phyloP scores from a whole-genome alignment of 805 yeast genomes.

The Schwanniomyces occidentalis region DNA sequence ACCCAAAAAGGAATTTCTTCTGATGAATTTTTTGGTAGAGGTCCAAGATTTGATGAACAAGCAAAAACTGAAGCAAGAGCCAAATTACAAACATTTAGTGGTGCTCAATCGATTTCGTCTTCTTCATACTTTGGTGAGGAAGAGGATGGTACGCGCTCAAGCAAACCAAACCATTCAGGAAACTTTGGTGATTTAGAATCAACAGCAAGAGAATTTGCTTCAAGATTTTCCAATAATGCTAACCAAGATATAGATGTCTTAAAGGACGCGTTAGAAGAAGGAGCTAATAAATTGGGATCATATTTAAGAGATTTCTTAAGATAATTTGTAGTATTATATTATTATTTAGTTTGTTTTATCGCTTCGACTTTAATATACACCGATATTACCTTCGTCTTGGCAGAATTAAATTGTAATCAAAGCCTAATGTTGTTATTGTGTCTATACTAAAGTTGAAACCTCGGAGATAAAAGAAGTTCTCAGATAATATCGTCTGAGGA shows the following conservation, averaged over 20 bases:
- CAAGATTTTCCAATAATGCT: slow-evolving; percentile 70
- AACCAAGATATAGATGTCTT: slow-evolving; percentile 86
- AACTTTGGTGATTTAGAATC: slow-evolving; percentile 52
- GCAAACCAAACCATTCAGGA: slow-evolving; percentile 24
- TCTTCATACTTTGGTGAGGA: slow-evolving; percentile 90
- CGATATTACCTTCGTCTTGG: too few relatives aligned
- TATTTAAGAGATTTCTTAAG: slow-evolving; percentile 84
- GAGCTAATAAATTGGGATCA: slow-evolving; percentile 86
- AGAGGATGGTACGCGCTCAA: slow-evolving; percentile 41
- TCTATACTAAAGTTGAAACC: too few relatives aligned
- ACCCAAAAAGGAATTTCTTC: slow-evolving; percentile 92
- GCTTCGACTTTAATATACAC: too few relatives aligned
- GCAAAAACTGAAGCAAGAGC: slow-evolving; percentile 77
- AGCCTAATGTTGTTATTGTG: too few relatives aligned
- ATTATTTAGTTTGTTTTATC: too few relatives aligned
- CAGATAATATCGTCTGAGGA: too few relatives aligned
- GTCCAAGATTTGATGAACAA: slow-evolving; percentile 69
- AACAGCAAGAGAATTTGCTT: slow-evolving; percentile 62
- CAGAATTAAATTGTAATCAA: too few relatives aligned
- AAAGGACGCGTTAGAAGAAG: slow-evolving; percentile 90
- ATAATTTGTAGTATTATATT: too few relatives aligned
- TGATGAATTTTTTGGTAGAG: slow-evolving; percentile 91
- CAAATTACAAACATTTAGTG: slow-evolving; percentile 79
- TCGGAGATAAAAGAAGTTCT: too few relatives aligned
- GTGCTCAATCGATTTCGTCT: slow-evolving; percentile 90